Conservation (phyloP, 805 yeast species). For the Isabelozyma pseudorhagii region DNA sequence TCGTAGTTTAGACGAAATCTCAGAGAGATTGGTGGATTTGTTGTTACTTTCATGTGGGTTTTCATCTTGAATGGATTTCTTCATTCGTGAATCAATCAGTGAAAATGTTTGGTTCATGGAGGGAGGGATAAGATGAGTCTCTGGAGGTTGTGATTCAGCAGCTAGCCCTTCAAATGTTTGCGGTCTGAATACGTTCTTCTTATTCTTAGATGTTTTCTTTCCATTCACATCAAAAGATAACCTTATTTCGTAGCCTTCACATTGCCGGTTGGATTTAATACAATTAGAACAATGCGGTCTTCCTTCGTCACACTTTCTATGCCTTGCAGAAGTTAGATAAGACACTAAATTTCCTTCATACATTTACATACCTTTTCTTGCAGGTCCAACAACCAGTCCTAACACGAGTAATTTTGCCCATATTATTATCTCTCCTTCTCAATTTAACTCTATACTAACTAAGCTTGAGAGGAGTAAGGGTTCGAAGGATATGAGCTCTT, state of each 20-base stretch:
- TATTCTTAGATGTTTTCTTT: background rate
- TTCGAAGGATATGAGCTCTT: too few relatives aligned
- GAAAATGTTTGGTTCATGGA: background rate
- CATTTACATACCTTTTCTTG: slow-evolving; percentile 39
- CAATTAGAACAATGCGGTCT: slow-evolving; percentile 53
- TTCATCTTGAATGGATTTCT: background rate
- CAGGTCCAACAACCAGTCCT: slow-evolving; percentile 61
- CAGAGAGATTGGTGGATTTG: background rate
- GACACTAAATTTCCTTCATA: background rate
- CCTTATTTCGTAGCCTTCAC: slow-evolving; percentile 51
- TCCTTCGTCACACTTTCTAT: slow-evolving; percentile 55
- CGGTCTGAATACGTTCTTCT: background rate
- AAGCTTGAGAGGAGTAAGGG: too few relatives aligned
- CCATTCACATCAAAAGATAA: slow-evolving; percentile 52
- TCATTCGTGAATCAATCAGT: background rate
- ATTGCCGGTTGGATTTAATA: slow-evolving; percentile 35
- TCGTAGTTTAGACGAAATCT: too few relatives aligned
- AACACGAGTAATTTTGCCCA: slow-evolving; percentile 46
- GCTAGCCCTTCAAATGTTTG: background rate
- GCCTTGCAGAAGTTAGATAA: slow-evolving; percentile 23
- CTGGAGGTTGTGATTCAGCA: background rate
- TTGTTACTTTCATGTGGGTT: background rate
- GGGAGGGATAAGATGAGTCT: background rate
- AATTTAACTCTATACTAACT: too few relatives aligned
- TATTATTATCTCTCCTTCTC: slow-evolving; percentile 1